phyloP scores from a whole-genome alignment of 2,329 filamentous ascomycete species.

The Mariannaea sp. region DNA sequence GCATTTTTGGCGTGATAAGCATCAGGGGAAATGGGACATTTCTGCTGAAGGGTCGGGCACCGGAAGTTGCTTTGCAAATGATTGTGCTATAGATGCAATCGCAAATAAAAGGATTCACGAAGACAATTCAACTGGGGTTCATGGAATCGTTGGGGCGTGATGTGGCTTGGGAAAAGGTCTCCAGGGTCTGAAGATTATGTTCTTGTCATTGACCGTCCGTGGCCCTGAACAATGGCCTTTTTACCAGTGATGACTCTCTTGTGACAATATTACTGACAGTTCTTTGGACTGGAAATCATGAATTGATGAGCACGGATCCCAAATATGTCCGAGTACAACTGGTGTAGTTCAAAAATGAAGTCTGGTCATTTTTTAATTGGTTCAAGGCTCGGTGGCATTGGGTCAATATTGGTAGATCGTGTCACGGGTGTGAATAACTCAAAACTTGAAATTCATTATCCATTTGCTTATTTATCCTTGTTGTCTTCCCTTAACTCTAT shows the following conservation, averaged over 20 bases:
- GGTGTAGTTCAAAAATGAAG: too few species aligned
- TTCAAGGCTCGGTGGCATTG: too few species aligned
- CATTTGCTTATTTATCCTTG: too few species aligned
- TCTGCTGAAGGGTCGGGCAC: conserved; percentile 48
- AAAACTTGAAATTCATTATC: too few species aligned
- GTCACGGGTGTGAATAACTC: too few species aligned
- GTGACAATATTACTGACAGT: conserved; percentile 5
- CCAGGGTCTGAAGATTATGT: conserved; percentile 40
- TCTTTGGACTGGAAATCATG: background rate
- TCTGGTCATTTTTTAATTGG: too few species aligned
- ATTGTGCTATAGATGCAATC: conserved; percentile 54
- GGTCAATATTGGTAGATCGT: too few species aligned
- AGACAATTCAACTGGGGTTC: conserved; percentile 41
- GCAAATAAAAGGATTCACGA: conserved; percentile 51
- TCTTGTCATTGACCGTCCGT: conserved; percentile 38
- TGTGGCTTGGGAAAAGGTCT: conserved; percentile 36
- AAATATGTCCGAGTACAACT: too few species aligned
- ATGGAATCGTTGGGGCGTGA: conserved; percentile 38
- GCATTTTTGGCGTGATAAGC: conserved; percentile 62
- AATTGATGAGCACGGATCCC: too few species aligned
- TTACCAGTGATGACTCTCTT: conserved; percentile 26
- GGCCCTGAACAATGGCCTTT: conserved; percentile 31
- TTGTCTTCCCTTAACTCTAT: too few species aligned
- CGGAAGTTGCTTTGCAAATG: conserved; percentile 49
- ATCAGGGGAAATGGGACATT: conserved; percentile 46